These are phyloP conservation scores for Agaricales sp. DNA, from an alignment of 1,284 basidiomycete species.

Conservation along the genomic window DNA sequence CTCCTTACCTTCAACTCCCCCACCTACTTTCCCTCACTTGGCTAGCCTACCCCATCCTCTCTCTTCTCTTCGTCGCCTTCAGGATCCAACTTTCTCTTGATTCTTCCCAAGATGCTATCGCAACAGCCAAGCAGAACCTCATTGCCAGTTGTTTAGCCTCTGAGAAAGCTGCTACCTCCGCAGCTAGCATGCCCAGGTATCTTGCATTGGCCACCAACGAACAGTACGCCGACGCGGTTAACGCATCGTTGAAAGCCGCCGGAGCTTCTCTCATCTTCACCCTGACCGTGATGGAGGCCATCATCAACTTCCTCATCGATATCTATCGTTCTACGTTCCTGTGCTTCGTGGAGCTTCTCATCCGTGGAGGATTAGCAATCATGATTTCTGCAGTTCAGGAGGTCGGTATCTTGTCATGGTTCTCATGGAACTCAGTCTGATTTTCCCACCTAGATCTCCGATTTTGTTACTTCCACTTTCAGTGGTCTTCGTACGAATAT, in stretches of 20 bases:
- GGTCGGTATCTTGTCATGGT: conserved; percentile 32
- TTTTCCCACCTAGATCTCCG: conserved; percentile 46
- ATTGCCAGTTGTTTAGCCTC: conserved; percentile 75
- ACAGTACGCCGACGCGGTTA: conserved; percentile 68
- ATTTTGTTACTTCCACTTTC: conserved; percentile 53
- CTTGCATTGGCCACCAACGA: conserved; percentile 79
- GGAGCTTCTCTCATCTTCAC: conserved; percentile 63
- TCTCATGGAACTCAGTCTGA: conserved; percentile 9
- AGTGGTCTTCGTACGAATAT: conserved; percentile 53
- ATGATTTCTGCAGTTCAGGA: conserved; percentile 76
- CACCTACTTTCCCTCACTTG: conserved; percentile 79
- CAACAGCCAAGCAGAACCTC: conserved; percentile 61
- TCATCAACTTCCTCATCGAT: conserved; percentile 89
- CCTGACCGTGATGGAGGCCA: conserved; percentile 73
- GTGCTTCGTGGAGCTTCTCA: conserved; percentile 86
- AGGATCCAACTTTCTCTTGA: conserved; percentile 66
- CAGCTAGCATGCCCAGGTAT: conserved; percentile 81
- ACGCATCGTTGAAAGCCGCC: conserved; percentile 69
- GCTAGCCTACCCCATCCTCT: conserved; percentile 78
- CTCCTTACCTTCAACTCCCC: conserved; percentile 74
- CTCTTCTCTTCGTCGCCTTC: conserved; percentile 80
- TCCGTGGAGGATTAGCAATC: conserved; percentile 72
- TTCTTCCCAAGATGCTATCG: conserved; percentile 57
- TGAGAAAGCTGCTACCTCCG: conserved; percentile 71
- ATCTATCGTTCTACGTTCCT: conserved; percentile 86